These are phyloP conservation scores for Nannizzia gypsea DNA, from an alignment of 2,329 filamentous ascomycete genomes.

Conservation along the genomic window DNA sequence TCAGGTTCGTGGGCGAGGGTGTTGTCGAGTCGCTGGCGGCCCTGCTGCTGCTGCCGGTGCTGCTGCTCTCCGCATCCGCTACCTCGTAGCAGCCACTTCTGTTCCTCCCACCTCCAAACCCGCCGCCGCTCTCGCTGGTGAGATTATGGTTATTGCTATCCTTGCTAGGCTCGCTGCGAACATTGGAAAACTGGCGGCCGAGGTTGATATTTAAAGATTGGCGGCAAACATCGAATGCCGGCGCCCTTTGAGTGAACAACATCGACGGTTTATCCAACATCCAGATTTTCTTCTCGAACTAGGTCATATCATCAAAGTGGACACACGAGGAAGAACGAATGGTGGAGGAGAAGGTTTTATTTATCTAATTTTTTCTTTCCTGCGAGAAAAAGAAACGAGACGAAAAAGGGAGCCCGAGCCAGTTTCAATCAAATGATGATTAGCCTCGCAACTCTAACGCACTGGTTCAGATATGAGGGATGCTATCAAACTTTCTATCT, in stretches of 20 bases:
- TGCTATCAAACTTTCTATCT: not conserved
- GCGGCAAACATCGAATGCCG: slow-evolving; percentile 19
- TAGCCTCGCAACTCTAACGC: slow-evolving; percentile 2
- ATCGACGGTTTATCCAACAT: slow-evolving; percentile 16
- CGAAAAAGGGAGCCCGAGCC: not conserved
- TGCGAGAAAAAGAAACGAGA: not conserved
- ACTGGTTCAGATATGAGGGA: not conserved
- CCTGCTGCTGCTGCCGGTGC: not conserved
- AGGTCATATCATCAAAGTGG: not conserved
- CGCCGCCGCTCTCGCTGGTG: slow-evolving; percentile 17
- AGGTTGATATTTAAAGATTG: slow-evolving; percentile 14
- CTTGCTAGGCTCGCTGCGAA: not conserved
- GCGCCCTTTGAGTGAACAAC: slow-evolving; percentile 31
- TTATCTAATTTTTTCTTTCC: slow-evolving; percentile 1
- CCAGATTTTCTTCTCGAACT: not conserved
- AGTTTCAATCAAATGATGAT: slow-evolving; percentile 1
- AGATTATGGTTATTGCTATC: slow-evolving; percentile 1
- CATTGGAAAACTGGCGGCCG: slow-evolving; percentile 4
- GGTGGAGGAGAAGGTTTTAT: slow-evolving; percentile 2
- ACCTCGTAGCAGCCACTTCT: slow-evolving; percentile 9
- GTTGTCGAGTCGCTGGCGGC: not conserved
- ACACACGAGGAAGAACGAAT: slow-evolving; percentile 2
- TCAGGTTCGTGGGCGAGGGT: slow-evolving; percentile 15
- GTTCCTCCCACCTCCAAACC: slow-evolving; percentile 16
- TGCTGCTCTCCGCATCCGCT: slow-evolving; percentile 4